Conservation (phyloP, 1,284 basidiomycete species). For the Phellinidium pouzarii region DNA sequence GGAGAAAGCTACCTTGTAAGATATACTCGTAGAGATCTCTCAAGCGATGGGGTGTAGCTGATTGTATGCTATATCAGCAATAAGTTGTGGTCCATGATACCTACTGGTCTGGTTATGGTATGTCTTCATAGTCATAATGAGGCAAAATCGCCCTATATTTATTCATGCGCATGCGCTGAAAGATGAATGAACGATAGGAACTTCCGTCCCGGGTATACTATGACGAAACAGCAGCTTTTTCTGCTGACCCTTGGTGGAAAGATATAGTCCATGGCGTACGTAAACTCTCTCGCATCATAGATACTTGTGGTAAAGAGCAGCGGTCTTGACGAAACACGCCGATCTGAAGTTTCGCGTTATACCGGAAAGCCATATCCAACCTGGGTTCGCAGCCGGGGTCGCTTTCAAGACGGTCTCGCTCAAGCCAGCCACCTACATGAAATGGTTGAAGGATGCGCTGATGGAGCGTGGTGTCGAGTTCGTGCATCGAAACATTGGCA, state of each 20-base stretch:
- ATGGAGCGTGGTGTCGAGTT: conserved; percentile 28
- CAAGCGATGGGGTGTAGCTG: background rate
- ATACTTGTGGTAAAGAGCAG: background rate
- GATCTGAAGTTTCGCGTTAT: conserved; percentile 34
- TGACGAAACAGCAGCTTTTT: conserved; percentile 24
- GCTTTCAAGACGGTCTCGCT: conserved; percentile 42
- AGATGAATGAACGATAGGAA: conserved; percentile 28
- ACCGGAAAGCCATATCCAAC: conserved; percentile 28
- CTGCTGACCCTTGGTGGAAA: conserved; percentile 43
- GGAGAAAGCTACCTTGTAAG: conserved; percentile 43
- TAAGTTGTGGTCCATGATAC: conserved; percentile 44
- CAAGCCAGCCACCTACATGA: conserved; percentile 42
- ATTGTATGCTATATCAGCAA: conserved; percentile 29
- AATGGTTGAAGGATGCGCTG: conserved; percentile 41
- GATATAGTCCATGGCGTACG: conserved; percentile 45
- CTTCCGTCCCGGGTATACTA: conserved; percentile 40
- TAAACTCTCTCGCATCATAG: conserved; percentile 8
- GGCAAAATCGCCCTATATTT: conserved; percentile 12
- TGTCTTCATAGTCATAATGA: conserved; percentile 21
- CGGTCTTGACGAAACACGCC: background rate
- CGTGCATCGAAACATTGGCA: conserved; percentile 27
- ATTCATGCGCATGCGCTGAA: conserved; percentile 12
- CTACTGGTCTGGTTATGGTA: conserved; percentile 40
- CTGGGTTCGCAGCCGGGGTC: conserved; percentile 32
- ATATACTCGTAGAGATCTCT: background rate